Evolutionary conservation across 2,329 filamentous ascomycete genomes (phyloP), one percentile per base, ranked within the genome.

Genomic region (Aureobasidium sp.): DNA sequence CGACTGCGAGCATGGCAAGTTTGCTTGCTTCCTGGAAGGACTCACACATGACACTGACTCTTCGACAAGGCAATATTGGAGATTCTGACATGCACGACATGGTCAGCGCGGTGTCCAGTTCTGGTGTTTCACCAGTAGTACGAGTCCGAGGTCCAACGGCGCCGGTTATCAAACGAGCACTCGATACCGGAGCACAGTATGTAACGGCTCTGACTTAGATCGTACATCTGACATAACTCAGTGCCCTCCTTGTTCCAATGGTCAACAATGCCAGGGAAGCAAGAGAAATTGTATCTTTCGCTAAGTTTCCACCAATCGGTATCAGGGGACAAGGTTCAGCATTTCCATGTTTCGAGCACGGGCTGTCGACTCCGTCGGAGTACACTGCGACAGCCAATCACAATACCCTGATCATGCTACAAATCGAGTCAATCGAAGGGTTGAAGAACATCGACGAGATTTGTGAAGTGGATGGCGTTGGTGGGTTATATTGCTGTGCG

Each of bases 121-220:
- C 65, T 29, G 68, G 67, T 6, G 67, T 70, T 11, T 70, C 66
- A 24, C 71, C 71, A 2, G 57, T 73, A 14, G 67, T 74, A 25
- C 65, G 71, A 17, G 73, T 81, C 39, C 71, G 75, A n/a, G 75
- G 74, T 21, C 76, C 78, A 53, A 72, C 79, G 64, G 69, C 71
- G 21, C 79, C 75, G 75, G 76, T 80, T 72, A 74, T 80, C 42
- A 80, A 81, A 62, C 68, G 78, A 53, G 78, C 78, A 11, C 70
- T 81, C 29, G 78, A 81, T 58, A 65, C 76, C 40, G 78, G 78
- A 29, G 78, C 78, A 8, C 35, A 38, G 35, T 38, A 38, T 12
- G 35, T 5, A 2, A 21, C 12, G 2, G 16, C 16, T 8, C 2
- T 38, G 6, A 11, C n/a, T 5, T 19, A 8, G 11, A 3, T 12